Evolutionary conservation across 1,139 yeast genomes (phyloP).

Genomic region (Waltiozyma sp.): DNA sequence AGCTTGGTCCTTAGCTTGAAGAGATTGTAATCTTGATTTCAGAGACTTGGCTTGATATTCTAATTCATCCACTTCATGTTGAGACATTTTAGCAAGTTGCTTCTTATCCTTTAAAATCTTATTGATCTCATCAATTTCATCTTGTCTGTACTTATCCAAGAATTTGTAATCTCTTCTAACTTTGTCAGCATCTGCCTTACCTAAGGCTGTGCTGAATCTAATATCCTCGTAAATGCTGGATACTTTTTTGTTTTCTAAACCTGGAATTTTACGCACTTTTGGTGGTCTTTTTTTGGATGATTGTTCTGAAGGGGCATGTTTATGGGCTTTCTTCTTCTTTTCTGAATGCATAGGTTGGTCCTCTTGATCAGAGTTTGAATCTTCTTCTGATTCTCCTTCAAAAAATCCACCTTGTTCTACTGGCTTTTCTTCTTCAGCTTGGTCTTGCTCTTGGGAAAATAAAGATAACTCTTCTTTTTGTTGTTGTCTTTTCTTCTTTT

Average conservation of each 20-base stretch:
- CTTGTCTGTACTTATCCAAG: conserved; percentile 71
- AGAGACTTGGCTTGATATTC: conserved; percentile 46
- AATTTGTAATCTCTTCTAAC: conserved; percentile 73
- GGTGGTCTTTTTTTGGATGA: conserved; percentile 68
- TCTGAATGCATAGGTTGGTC: conserved; percentile 8
- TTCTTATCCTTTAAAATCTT: conserved; percentile 46
- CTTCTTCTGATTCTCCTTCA: conserved; percentile 6
- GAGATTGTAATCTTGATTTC: conserved; percentile 65
- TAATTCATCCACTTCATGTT: conserved; percentile 42
- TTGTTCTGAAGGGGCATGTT: conserved; percentile 74
- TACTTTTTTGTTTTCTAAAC: conserved; percentile 36
- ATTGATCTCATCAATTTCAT: conserved; percentile 56
- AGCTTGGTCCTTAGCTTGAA: conserved; percentile 70
- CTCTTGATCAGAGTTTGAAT: conserved; percentile 3
- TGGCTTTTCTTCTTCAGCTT: conserved; percentile 2
- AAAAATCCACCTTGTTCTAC: background rate
- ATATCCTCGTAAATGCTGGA: conserved; percentile 57
- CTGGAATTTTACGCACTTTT: conserved; percentile 63
- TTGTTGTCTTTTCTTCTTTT: conserved; percentile 2
- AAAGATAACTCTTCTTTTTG: too few species aligned
- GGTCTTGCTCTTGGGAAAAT: background rate
- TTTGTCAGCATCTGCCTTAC: conserved; percentile 60
- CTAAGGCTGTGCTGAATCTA: conserved; percentile 82
- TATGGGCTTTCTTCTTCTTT: conserved; percentile 28
- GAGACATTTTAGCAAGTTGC: conserved; percentile 31